Evolutionary conservation across 176 grass and related monocot species (phyloP).

Genomic region (Melocanna baccifera): DNA sequence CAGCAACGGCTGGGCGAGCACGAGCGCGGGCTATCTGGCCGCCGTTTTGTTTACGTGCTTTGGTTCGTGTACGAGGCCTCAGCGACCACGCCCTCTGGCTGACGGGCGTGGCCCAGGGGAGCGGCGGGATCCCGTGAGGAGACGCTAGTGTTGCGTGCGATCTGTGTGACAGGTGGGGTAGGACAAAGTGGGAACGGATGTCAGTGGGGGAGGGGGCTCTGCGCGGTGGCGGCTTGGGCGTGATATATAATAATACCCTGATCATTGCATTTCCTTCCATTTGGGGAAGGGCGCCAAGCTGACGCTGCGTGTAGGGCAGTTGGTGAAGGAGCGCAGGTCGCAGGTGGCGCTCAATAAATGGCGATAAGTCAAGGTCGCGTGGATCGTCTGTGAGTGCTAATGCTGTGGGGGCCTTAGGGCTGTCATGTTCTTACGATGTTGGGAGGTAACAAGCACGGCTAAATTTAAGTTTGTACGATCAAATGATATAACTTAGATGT

Average conservation of each 20-base stretch:
- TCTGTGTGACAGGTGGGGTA: background rate
- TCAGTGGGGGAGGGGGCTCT: background rate
- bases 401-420: too few relatives aligned
- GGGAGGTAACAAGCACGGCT: too few relatives aligned
- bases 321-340: too few relatives aligned
- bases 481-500: too few relatives aligned
- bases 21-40: background rate
- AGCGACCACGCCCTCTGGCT: background rate
- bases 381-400: too few relatives aligned
- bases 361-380: too few relatives aligned
- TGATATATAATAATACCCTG: background rate
- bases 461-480: too few relatives aligned
- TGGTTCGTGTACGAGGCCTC: slow-evolving; percentile 25
- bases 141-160: background rate
- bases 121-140: background rate
- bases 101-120: background rate
- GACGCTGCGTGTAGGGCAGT: too few relatives aligned
- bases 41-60: slow-evolving; percentile 42
- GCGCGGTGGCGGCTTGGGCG: background rate
- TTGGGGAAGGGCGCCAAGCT: too few relatives aligned
- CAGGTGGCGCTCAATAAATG: too few relatives aligned
- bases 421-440: too few relatives aligned
- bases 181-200: accelerated
- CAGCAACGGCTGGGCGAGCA: slow-evolving; percentile 20
- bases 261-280: background rate